These are phyloP conservation scores for Phytopythium sindhum DNA, from an alignment of 352 stramenopile species.

Conservation along the genomic window DNA sequence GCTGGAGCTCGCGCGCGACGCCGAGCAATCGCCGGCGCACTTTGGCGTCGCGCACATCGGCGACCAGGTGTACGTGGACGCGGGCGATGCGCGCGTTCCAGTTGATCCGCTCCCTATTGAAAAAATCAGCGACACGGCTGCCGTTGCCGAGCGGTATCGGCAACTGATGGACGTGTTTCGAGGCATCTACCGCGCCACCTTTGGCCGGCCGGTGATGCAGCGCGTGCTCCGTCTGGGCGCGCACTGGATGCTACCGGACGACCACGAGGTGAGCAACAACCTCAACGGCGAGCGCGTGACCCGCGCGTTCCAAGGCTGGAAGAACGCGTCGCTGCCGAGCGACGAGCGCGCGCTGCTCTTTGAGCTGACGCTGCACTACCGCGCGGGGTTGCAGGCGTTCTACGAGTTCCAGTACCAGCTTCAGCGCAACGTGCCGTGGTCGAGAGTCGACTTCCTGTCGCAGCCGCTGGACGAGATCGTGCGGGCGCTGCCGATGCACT, in stretches of 20 bases:
- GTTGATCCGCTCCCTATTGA: slow-evolving; percentile 19
- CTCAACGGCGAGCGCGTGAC: slow-evolving; percentile 47
- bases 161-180: slow-evolving; percentile 38
- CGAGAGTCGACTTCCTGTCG: slow-evolving; percentile 35
- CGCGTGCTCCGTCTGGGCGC: slow-evolving; percentile 54
- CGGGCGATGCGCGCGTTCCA: slow-evolving; percentile 26
- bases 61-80: slow-evolving; percentile 59
- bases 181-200: slow-evolving; percentile 51
- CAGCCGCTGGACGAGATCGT: slow-evolving; percentile 34
- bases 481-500: slow-evolving; percentile 33
- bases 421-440: slow-evolving; percentile 35
- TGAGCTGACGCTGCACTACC: slow-evolving; percentile 45
- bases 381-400: slow-evolving; percentile 49
- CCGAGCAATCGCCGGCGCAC: slow-evolving; percentile 23
- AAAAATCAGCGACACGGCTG: not conserved
- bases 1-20: slow-evolving; percentile 31
- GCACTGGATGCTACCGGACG: slow-evolving; percentile 79
- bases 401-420: slow-evolving; percentile 79
- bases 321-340: not conserved
- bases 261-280: slow-evolving; percentile 81
- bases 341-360: slow-evolving; percentile 19
- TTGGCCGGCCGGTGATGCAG: slow-evolving; percentile 41
- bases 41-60: slow-evolving; percentile 56
- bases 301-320: slow-evolving; percentile 15
- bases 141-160: slow-evolving; percentile 18